phyloP scores from a whole-genome alignment of 768 basidiomycete genomes.

The Lyophyllum semitale region DNA sequence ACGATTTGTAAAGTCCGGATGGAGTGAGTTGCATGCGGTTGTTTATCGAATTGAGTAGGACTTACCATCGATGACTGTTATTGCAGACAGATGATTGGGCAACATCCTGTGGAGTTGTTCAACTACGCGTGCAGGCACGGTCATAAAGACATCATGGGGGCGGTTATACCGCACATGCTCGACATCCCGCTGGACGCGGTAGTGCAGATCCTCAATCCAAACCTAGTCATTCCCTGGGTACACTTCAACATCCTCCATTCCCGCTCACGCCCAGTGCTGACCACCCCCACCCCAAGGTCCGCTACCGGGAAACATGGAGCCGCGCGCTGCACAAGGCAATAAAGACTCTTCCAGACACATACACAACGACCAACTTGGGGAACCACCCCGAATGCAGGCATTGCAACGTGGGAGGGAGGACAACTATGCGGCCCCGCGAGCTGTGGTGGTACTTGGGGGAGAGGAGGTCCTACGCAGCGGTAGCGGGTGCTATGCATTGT shows the following conservation, averaged over 20 bases:
- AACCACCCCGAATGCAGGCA: too few species aligned
- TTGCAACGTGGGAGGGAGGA: too few species aligned
- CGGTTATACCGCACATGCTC: not conserved
- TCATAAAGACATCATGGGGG: not conserved
- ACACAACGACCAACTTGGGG: too few species aligned
- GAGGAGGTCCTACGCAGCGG: not conserved
- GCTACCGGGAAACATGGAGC: not conserved
- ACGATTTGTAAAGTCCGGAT: conserved; percentile 4
- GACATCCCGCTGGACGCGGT: conserved; percentile 4
- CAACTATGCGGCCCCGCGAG: too few species aligned
- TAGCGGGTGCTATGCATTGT: too few species aligned
- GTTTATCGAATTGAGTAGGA: too few species aligned
- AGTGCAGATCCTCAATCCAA: not conserved
- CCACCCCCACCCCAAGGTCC: not conserved
- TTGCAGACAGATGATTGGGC: not conserved
- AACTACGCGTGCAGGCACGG: conserved; percentile 4
- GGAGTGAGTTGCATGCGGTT: conserved; percentile 9
- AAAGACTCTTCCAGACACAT: too few species aligned
- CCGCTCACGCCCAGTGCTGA: too few species aligned
- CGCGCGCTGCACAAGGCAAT: not conserved
- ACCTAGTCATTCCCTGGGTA: conserved; percentile 8
- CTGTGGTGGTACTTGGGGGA: not conserved
- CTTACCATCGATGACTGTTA: not conserved
- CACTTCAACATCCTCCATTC: not conserved
- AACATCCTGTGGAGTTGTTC: not conserved